Evolutionary conservation across 345 rosid species (phyloP).

Genomic region (Camelina hispida): DNA sequence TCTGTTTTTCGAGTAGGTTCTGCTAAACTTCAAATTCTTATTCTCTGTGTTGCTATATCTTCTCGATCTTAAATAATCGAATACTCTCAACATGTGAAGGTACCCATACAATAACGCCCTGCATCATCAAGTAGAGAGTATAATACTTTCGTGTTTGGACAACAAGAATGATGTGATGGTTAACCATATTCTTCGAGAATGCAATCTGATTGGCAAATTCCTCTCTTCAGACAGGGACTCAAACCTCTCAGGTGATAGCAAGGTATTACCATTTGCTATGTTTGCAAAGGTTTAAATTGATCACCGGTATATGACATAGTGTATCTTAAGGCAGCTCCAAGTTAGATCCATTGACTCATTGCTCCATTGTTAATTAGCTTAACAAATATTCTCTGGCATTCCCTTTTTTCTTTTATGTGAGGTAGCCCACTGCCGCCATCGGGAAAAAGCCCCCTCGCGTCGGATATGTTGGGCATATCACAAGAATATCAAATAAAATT

Average conservation of each 20-base stretch:
- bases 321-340: constrained; percentile 25
- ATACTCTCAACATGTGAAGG: constrained; percentile 54
- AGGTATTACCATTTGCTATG: constrained; percentile 50
- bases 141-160: constrained; percentile 82
- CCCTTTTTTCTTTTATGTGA: constrained; percentile 29
- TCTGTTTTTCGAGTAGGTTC: constrained; percentile 88
- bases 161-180: constrained; percentile 68
- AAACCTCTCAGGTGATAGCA: constrained; percentile 61
- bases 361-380: constrained; percentile 23
- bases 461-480: constrained; percentile 92
- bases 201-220: constrained; percentile 77
- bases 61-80: constrained; percentile 26
- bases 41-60: constrained; percentile 11
- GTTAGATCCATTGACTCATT: constrained; percentile 14
- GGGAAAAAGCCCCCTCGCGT: constrained; percentile 76
- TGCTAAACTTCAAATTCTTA: constrained; percentile 23
- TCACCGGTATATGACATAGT: constrained; percentile 1
- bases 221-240: constrained; percentile 72
- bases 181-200: constrained; percentile 81
- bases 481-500: constrained; percentile 88
- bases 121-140: constrained; percentile 97
- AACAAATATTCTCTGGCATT: constrained; percentile 11
- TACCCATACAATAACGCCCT: constrained; percentile 93
- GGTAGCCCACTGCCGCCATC: constrained; percentile 78
- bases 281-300: constrained; percentile 22